Base-by-base conservation (phyloP, 2,329 filamentous ascomycete genomes). In the Ophiostoma populinum region DNA sequence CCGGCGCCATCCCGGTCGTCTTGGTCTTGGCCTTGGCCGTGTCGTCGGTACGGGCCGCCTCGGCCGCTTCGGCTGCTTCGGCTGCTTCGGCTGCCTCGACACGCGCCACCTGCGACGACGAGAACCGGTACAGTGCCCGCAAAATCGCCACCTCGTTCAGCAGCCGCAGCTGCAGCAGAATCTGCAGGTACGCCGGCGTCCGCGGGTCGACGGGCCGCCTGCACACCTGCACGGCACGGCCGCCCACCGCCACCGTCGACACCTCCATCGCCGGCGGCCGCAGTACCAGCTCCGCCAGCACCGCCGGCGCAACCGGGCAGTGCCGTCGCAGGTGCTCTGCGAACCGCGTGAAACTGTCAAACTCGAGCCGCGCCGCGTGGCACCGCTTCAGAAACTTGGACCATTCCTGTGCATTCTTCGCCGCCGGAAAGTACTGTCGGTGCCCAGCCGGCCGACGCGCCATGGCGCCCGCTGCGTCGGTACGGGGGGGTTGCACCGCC, bases 271-370 rank as follows among this genome's bases (percentile, higher is more conserved):
- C 53, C 28, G 60, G 59, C 3, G 73, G 72, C 17, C 62, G 62
- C 26, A 79, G n/a, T n/a, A n/a, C n/a, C n/a, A n/a, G n/a, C 43
- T 74, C 63, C 53, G 70, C 67, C 42, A 76, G 53, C 38, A 58
- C 50, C 9, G 53, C 42, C 7, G 68, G 55, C 4, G 64, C 56
- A 8, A 77, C 52, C 1, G 66, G 67, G 42, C 69, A 54, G 42
- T 65, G 61, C 4, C 56, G 52, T 40, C 62, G 56, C 35, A 74
- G 55, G 28, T 70, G 46, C 2, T 53, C 55, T 16, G 64, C 60
- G 42, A 59, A 70, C 17, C 56, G 51, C 27, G 63, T 59, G 50
- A 78, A 78, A 38, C 55, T 55, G 24, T 65, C 61, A 20, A 55
- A 48, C 27, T 67, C 63, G 37, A 75, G 61, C 21, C 71, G 67